Base-by-base conservation (phyloP, 495 filamentous ascomycete species). In the Wilcoxina mikolae region DNA sequence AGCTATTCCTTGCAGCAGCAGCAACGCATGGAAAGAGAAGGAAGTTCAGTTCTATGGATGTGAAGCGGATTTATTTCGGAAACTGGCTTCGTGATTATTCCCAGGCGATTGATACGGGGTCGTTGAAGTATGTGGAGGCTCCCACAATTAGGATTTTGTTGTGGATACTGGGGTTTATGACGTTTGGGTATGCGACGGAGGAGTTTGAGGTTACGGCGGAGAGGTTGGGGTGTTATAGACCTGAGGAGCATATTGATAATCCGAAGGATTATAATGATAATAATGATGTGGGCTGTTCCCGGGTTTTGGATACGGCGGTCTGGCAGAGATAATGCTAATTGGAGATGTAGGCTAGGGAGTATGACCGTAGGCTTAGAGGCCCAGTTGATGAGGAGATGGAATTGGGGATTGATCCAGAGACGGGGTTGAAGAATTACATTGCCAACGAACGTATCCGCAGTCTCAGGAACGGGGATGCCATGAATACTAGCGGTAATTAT, bases 181-280 rank as follows among this genome's bases (percentile, higher is more conserved):
- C 69, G 31, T 84, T 86, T 62, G 79, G 88, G 23, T 95, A 85
- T 64, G 88, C 84, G n/a, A 90, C 87, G 31, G 74, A 74, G 46
- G 88, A 94, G 69, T 95, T 95, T 60, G 87, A 95, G 67, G 85
- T 95, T 60, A 95, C 88, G 1, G 75, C 78, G 9, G 84, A 94
- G 15, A 77, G 88, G 42, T 75, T 95, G 10, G 88, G 88, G 45
- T 91, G 85, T 69, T 95, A 95, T 66, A 73, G 86, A 35, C 85
- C 85, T 0, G 85, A 87, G 60, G 85, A 90, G 64, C 85, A 90
- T 64, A 94, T 94, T 60, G 62, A 94, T 67, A 84, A 94, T 66
- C 82, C 82, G 3, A 73, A 77, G 70, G 76, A 82, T 65, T 94
- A 94, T 61, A 85, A 83, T 50, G 84, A 90, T 66, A 90, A 90